A percentile compares a stretch with the other conserved stretches of the same genome.
phyloP scores from a whole-genome alignment of 768 basidiomycete species.

The Mycena galericulata region DNA sequence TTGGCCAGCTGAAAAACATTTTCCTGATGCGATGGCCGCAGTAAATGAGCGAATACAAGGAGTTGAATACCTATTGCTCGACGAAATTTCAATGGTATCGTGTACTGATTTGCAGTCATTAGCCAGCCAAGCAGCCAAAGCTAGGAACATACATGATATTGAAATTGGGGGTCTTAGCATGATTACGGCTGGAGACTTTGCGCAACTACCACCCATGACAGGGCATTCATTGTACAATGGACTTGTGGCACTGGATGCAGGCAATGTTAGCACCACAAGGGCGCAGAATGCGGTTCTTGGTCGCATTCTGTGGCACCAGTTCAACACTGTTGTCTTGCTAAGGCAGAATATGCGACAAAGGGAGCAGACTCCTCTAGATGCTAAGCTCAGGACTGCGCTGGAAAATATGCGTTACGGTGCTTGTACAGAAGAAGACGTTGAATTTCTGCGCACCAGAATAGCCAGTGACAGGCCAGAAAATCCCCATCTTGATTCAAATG shows the following conservation, averaged over 20 bases:
- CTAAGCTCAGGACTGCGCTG: slow-evolving; percentile 38
- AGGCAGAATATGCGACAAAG: slow-evolving; percentile 51
- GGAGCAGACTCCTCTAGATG: slow-evolving; percentile 34
- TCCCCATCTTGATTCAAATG: slow-evolving; percentile 25
- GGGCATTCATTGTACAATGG: slow-evolving; percentile 13
- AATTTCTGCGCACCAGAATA: slow-evolving; percentile 44
- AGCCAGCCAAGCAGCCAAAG: slow-evolving; percentile 29
- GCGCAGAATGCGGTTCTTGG: slow-evolving; percentile 41
- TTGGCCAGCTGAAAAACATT: no score
- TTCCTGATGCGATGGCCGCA: slow-evolving; percentile 2
- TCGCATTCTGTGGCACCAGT: slow-evolving; percentile 48
- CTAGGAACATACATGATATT: neutral
- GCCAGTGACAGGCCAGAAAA: slow-evolving; percentile 18
- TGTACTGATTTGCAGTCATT: slow-evolving; percentile 43
- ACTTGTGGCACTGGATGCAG: neutral
- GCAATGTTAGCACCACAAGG: slow-evolving; percentile 27
- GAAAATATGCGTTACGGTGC: slow-evolving; percentile 28
- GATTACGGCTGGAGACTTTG: slow-evolving; percentile 52
- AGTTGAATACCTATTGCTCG: slow-evolving; percentile 45
- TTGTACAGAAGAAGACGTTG: slow-evolving; percentile 52
- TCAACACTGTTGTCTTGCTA: slow-evolving; percentile 47
- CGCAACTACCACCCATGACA: slow-evolving; percentile 44
- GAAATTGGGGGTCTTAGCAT: slow-evolving; percentile 45
- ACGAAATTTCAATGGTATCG: slow-evolving; percentile 49
- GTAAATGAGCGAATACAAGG: slow-evolving; percentile 29